phyloP scores from a whole-genome alignment of 164 flowering plant species.

The Malania oleifera region DNA sequence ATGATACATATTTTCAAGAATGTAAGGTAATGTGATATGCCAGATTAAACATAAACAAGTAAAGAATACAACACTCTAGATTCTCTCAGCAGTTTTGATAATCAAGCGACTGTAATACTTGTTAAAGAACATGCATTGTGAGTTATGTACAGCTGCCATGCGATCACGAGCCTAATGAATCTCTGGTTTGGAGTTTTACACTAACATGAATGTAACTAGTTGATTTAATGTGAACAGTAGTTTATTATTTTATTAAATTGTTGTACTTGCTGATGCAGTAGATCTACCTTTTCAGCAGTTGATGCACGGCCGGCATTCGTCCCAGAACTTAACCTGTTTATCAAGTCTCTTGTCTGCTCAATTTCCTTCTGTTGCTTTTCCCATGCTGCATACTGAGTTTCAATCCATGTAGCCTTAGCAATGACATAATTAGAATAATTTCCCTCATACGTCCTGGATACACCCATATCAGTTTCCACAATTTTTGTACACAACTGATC shows the following conservation, averaged over 20 bases:
- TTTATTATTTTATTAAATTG: background rate
- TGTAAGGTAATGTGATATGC: too few species aligned
- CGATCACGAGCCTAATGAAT: too few species aligned
- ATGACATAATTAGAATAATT: constrained; percentile 82
- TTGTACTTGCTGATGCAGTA: background rate
- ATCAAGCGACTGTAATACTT: too few species aligned
- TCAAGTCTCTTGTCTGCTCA: constrained; percentile 69
- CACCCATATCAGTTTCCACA: constrained; percentile 99
- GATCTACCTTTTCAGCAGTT: constrained; percentile 84
- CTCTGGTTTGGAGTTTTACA: background rate
- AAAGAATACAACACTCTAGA: too few species aligned
- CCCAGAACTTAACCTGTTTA: constrained; percentile 83
- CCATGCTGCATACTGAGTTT: constrained; percentile 89
- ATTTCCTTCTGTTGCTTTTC: constrained; percentile 99
- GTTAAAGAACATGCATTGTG: too few species aligned
- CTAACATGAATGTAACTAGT: background rate
- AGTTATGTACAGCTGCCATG: too few species aligned
- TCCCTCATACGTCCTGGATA: constrained; percentile 80
- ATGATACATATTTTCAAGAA: too few species aligned
- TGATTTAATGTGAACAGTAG: background rate
- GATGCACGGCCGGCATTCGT: constrained; percentile 97
- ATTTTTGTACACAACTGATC: constrained; percentile 96
- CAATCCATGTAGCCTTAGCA: constrained; percentile 83
- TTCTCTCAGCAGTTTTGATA: too few species aligned
- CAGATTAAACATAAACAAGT: too few species aligned